phyloP scores from a whole-genome alignment of 2,329 filamentous ascomycete species.

The Sporothrix brasiliensis region DNA sequence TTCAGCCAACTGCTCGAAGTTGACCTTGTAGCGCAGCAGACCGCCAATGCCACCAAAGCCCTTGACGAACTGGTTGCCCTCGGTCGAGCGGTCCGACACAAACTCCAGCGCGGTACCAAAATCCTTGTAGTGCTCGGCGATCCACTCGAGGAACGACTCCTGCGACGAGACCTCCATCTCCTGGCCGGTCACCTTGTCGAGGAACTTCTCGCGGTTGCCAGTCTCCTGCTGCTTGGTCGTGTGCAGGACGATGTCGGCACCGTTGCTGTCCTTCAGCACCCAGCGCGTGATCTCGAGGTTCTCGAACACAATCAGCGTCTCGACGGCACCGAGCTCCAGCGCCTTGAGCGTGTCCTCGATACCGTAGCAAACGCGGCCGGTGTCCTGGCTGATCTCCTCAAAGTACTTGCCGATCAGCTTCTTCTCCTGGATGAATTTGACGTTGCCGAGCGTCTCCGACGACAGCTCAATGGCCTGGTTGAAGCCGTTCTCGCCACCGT shows the following conservation, averaged over 20 bases:
- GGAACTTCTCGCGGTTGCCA: constrained; percentile 76
- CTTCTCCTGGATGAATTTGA: constrained; percentile 99
- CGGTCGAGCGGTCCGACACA: constrained; percentile 93
- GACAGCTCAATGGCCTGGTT: constrained; percentile 98
- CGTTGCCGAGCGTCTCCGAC: constrained; percentile 93
- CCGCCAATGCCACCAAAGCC: constrained; percentile 98
- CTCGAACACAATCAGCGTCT: constrained; percentile 94
- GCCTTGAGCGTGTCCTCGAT: constrained; percentile 97
- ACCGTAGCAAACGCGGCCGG: constrained; percentile 95
- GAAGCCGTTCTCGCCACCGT: constrained; percentile 98
- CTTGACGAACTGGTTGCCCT: constrained; percentile 99
- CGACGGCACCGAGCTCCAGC: constrained; percentile 90
- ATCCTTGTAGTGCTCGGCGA: constrained; percentile 97
- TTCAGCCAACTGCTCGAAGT: constrained; percentile 98
- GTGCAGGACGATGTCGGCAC: constrained; percentile 75
- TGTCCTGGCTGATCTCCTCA: constrained; percentile 97
- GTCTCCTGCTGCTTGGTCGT: constrained; percentile 84
- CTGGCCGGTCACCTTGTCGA: constrained; percentile 92
- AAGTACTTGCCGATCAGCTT: constrained; percentile 99
- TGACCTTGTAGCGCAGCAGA: constrained; percentile 98
- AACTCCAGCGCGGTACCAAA: constrained; percentile 96
- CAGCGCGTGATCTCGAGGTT: constrained; percentile 94
- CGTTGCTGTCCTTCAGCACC: constrained; percentile 78
- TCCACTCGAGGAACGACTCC: constrained; percentile 97
- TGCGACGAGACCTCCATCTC: constrained; percentile 95